Base-by-base conservation (phyloP, 805 yeast genomes). In the Schizosaccharomyces lindneri region DNA sequence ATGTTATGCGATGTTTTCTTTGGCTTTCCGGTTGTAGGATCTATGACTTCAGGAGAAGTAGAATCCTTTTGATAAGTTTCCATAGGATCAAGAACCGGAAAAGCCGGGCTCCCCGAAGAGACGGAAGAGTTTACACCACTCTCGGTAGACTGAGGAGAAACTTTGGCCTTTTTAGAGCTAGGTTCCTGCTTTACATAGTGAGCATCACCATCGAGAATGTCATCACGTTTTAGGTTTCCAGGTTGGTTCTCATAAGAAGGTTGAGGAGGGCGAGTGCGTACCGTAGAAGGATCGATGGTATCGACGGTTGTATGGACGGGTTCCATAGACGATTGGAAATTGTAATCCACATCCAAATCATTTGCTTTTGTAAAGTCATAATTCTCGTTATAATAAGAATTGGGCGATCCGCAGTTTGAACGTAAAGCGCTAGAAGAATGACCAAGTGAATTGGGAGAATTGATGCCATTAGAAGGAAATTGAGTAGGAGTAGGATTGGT, bases 1-100 rank as follows among this genome's bases (percentile, higher is more conserved):
- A 84, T 81, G 68, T 85, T 85, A 72, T 85, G 94, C 5, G 86
- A 78, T 1, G 82, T 76, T 70, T 83, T 78, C 62, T 78, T 46
- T 27, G 62, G 59, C 5, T 60, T 60, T 13, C 51, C 51, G 21
- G 27, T 24, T 9, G 51, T n/a, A 13, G 27, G 27, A 24, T n/a
- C 51, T 46, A 46, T 24, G n/a, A 17, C 11, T 19, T 46, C 51
- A 9, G 51, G 51, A 1, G 51, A 19, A 3, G 7, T 9, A 2
- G 51, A 46, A 13, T 36, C 41, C 41, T 36, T 36, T 36, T 36
- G 41, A 36, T 11, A 36, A 15, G 4, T 36, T 36, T 36, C 41
- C 41, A 36, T 36, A 9, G 41, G 41, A 36, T 36, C 41, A 36
- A 36, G 41, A 13, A 36, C 41, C 9, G 41, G 41, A 36, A 36